A percentile compares a stretch with the other conserved stretches of the same genome.
phyloP scores from a whole-genome alignment of 768 basidiomycete species.

The Agrocybe praecox region DNA sequence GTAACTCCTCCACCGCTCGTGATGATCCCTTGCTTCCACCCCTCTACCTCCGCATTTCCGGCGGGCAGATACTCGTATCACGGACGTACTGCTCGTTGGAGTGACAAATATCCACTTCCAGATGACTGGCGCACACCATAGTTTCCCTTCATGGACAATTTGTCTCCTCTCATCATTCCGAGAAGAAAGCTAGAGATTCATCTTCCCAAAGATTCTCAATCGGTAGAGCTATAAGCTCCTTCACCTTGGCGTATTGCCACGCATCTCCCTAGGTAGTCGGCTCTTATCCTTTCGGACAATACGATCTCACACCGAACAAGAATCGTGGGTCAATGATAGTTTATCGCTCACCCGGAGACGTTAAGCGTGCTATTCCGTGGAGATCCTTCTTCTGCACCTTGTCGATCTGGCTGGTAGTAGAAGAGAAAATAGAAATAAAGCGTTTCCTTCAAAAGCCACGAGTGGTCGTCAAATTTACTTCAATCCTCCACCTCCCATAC shows the following conservation, averaged over 20 bases:
- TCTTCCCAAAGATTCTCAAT: background rate
- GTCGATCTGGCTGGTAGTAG: background rate
- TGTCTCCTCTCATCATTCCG: background rate
- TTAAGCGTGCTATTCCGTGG: background rate
- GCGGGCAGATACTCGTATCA: constrained; percentile 1
- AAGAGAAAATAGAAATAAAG: background rate
- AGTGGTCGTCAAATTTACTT: background rate
- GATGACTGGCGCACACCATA: background rate
- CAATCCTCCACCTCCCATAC: background rate
- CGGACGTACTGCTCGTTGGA: background rate
- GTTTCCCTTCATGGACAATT: background rate
- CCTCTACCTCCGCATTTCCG: constrained; percentile 5
- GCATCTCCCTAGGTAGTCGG: background rate
- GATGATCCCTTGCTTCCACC: background rate
- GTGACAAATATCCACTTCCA: constrained; percentile 3
- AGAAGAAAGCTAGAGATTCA: background rate
- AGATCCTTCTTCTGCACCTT: background rate
- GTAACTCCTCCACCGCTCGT: background rate
- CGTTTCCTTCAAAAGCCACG: background rate
- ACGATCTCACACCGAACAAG: background rate
- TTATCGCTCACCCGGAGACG: background rate
- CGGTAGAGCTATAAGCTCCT: background rate
- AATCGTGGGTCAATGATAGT: constrained; percentile 2
- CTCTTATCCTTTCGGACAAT: background rate
- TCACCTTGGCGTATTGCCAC: background rate